These are phyloP conservation scores for Parsonsia alboflavescens DNA, from an alignment of 257 asterid genomes.

Conservation along the genomic window DNA sequence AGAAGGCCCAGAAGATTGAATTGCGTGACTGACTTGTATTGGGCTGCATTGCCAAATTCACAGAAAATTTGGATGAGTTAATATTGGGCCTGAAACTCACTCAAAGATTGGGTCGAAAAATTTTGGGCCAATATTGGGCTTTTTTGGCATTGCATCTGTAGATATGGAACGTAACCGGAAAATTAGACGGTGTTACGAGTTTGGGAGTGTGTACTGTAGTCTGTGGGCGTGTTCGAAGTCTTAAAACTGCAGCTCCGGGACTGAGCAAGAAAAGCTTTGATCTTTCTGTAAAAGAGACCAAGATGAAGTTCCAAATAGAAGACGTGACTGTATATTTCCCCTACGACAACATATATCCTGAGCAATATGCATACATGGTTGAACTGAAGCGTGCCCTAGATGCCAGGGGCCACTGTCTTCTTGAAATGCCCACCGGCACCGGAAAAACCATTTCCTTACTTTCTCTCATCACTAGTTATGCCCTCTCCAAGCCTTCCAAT, in stretches of 20 bases:
- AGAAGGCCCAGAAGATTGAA: too few relatives aligned
- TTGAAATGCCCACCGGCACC: constrained; percentile 98
- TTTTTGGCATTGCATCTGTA: background rate
- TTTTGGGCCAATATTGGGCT: background rate
- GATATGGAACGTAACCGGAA: background rate
- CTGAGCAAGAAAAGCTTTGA: background rate
- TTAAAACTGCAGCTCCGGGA: background rate
- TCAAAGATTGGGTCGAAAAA: background rate
- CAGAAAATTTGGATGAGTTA: too few relatives aligned
- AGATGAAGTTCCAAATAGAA: constrained; percentile 89
- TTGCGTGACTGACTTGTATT: too few relatives aligned
- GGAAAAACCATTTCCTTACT: constrained; percentile 91
- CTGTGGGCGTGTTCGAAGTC: too few relatives aligned
- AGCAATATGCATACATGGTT: constrained; percentile 86
- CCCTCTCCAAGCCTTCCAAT: constrained; percentile 64
- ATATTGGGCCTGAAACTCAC: background rate
- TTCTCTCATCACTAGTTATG: constrained; percentile 82
- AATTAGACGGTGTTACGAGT: background rate
- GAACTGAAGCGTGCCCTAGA: constrained; percentile 93
- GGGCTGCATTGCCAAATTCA: too few relatives aligned
- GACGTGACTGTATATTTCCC: constrained; percentile 92
- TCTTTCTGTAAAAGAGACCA: background rate
- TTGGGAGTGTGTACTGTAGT: too few relatives aligned
- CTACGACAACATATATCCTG: constrained; percentile 90
- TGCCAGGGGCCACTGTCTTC: constrained; percentile 87